Evolutionary conservation across 257 asterid genomes (phyloP), one percentile per base, ranked within the genome.

Genomic region (Dorcoceras hygrometricum): DNA sequence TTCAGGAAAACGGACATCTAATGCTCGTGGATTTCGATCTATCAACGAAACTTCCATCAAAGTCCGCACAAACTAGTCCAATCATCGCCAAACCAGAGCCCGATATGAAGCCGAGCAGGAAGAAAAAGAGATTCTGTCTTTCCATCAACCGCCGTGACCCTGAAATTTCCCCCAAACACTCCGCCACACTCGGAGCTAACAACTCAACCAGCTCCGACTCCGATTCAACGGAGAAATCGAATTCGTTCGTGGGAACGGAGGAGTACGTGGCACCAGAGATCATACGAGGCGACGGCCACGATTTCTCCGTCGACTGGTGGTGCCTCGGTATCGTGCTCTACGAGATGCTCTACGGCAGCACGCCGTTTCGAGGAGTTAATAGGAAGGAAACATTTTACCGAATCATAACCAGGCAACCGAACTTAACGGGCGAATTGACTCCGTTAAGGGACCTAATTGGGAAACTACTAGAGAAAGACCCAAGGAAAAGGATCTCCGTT

Each of bases 301-400:
- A 85, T 72, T 94, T 90, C 85, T 67, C 95, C 53, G 97, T 94
- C 61, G 99, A 94, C 66, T 90, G 94, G 97, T 94, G 99, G 99
- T 85, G 97, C 69, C 63, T 90, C 11, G 99, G 99, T 0, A 78
- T 90, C 19, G 76, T 94, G 83, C 58, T 90, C 23, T 79, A 94
- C 78, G 97, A 94, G 72, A 90, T 94, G 99, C 87, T 94, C 23
- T 94, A 94, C 70, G 96, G 99, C 0, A 62, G 71, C 76, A 94
- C 99, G 74, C 99, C 99, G 75, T 94, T 94, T 39, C 73, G 81
- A 14, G 99, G 97, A 6, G 22, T 73, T 4, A 84, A 85, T 27
- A 59, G 97, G 73, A 90, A 88, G 61, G 97, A 90, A 19, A 90
- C 97, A 28, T 94, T 83, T 25, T 75, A 75, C 71, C 71, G 95